Base-by-base conservation (phyloP, 345 rosid genomes). In the Cardamine occulta region DNA sequence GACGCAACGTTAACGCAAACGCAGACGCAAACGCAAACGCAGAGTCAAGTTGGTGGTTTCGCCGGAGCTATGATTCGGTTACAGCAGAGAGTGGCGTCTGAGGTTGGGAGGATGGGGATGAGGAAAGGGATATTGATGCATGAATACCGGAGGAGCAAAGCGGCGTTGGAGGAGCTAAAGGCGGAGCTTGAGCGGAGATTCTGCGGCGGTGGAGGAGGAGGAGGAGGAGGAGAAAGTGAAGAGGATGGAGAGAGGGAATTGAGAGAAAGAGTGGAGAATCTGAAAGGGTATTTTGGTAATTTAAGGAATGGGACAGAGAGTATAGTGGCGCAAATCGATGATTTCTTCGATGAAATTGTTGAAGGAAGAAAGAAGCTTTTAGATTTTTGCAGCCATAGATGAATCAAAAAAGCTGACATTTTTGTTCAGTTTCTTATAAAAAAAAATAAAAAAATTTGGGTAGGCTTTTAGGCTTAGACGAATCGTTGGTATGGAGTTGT, bases 331-430 rank as follows among this genome's bases (percentile, higher is more conserved):
- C 91, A 91, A 70, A 81, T 93, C 74, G 98, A 93, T 85, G 96
- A 89, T 84, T 85, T 93, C 84, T 85, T 89, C 74, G 93, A 93
- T 80, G 97, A 93, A 74, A 89, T 89, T 68, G 94, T 91, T 74
- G 94, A 91, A 75, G 96, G 91, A 54, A 88, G 97, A 55, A 86
- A 88, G 84, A 85, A 82, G 77, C 90, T 89, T 74, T 76, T 88
- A 83, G 94, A 91, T 84, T 73, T 91, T 80, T 91, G 93, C 85
- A 84, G 84, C 74, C 89, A 81, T 74, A 90, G 89, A 14, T 42
- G 61, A 79, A 75, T 32, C 45, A 39, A 8, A 64, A 42, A 72
- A 63, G 69, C 37, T 56, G 63, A 74, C 73, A 68, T 54, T 31
- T 76, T 55, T 34, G 29, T 51, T 32, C 14, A 4, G 14, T 59